Percentiles rank a stretch among this genome's conserved stretches.
These are phyloP conservation scores for Skeletonema marinoi DNA, from an alignment of 108 stramenopile genomes.

Conservation along the genomic window DNA sequence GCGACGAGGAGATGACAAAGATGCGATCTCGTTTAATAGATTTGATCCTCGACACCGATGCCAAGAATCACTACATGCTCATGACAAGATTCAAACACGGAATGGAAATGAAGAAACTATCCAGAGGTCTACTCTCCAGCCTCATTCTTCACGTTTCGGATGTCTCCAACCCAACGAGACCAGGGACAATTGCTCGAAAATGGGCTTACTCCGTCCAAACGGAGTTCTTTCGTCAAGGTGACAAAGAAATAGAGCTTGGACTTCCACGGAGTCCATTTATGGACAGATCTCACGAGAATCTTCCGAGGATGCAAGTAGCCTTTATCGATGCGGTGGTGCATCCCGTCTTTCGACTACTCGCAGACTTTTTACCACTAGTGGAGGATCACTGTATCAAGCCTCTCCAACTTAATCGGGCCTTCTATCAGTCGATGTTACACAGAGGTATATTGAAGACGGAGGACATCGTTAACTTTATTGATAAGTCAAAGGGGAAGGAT, in stretches of 20 bases:
- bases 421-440: constrained; percentile 51
- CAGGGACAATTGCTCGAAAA: constrained; percentile 38
- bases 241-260: constrained; percentile 47
- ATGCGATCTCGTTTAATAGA: constrained; percentile 51
- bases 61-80: constrained; percentile 54
- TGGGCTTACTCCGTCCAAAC: constrained; percentile 55
- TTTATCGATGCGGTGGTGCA: constrained; percentile 55
- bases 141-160: constrained; percentile 57
- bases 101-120: constrained; percentile 53
- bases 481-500: constrained; percentile 14
- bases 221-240: constrained; percentile 58
- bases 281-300: constrained; percentile 51
- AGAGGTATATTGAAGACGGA: constrained; percentile 35
- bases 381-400: constrained; percentile 49
- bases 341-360: constrained; percentile 41
- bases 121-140: constrained; percentile 51
- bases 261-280: constrained; percentile 39
- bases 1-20: constrained; percentile 33
- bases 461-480: constrained; percentile 36
- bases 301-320: constrained; percentile 56
- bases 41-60: constrained; percentile 59
- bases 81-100: constrained; percentile 54
- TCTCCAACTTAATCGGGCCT: constrained; percentile 47
- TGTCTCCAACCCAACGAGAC: constrained; percentile 52
- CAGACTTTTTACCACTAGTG: constrained; percentile 51